Base-by-base conservation (phyloP, 257 asterid species). In the Datura wrightii region DNA sequence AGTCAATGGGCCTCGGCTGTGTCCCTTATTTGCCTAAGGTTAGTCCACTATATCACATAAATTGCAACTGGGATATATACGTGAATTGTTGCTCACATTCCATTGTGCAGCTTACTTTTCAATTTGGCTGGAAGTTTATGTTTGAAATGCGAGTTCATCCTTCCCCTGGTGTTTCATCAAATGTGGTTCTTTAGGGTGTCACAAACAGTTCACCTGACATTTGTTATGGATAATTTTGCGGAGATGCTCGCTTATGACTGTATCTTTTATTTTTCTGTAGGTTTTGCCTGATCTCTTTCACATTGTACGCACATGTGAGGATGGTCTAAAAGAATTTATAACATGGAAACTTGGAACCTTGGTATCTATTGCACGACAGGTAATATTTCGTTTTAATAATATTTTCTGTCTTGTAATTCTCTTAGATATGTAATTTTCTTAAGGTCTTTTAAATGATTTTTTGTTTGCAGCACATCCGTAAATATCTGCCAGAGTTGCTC, bases 21-120 rank as follows among this genome's bases (percentile, higher is more conserved):
- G 98, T 97, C 85, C 99, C 98, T 70, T 97, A 97, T 90, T 91
- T 97, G 88, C 99, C 98, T 46, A 97, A 97, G 99, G 99, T 97
- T 85, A 92, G 98, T 92, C 72, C 83, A 70, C 62, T 76, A 50
- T 31, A 62, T 31, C 82, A 50, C 82, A 52, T 76, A 1, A 19
- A 19, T 9, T 60, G 39, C 69, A 60, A 76, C 10, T 10, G 19
- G 41, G 41, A 46, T 34, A 50, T 34, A 31, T 50, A 76, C 14
- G 13, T 52, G 82, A 52, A 31, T 7, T 50, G 46, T 76, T 76
- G 82, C 46, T 76, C 15, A 9, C 46, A 13, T 50, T 76, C 46
- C 31, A 3, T 24, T 50, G 63, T 31, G 50, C 42, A 53, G 62
- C 62, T 48, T 24, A 48, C 46, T 52, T 76, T 31, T 11, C 31